Conservation (phyloP, 2,329 filamentous ascomycete species). For the Pseudogymnoascus sp. region DNA sequence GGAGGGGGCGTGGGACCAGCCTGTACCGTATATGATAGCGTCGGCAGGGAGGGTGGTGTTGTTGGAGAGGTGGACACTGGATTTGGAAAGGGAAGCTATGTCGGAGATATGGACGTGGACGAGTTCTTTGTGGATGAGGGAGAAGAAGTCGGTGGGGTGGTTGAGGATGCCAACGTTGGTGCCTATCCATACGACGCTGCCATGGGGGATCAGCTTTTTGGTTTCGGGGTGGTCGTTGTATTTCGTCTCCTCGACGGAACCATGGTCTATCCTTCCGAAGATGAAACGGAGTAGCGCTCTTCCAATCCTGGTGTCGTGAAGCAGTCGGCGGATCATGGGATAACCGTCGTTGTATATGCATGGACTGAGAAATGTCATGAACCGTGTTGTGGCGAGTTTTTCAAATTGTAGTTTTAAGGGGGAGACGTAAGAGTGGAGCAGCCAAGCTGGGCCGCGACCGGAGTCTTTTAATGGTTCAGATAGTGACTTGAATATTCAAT, state of each 20-base stretch:
- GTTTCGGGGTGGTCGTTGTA: constrained; percentile 47
- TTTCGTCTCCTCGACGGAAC: constrained; percentile 45
- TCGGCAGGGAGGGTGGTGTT: constrained; percentile 43
- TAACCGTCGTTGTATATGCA: constrained; percentile 64
- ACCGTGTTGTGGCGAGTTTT: constrained; percentile 57
- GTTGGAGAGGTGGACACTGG: constrained; percentile 44
- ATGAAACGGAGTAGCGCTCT: constrained; percentile 49
- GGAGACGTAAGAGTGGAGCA: background rate
- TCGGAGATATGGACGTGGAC: constrained; percentile 48
- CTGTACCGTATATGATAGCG: constrained; percentile 48
- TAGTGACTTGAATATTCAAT: background rate
- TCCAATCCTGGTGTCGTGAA: constrained; percentile 46
- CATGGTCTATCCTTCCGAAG: constrained; percentile 49
- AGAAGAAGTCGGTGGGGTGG: constrained; percentile 50
- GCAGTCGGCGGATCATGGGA: constrained; percentile 43
- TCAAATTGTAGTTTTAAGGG: constrained; percentile 47
- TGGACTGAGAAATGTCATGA: constrained; percentile 66
- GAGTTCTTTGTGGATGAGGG: constrained; percentile 43
- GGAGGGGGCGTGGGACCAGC: constrained; percentile 48
- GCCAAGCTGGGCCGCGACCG: background rate
- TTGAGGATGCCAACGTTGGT: constrained; percentile 53
- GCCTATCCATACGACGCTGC: constrained; percentile 44
- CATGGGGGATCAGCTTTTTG: constrained; percentile 46
- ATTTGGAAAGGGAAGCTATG: constrained; percentile 38
- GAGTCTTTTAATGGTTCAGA: background rate